A percentile compares a stretch with the other conserved stretches of the same genome.
These are phyloP conservation scores for Coemansia sp. DNA, from an alignment of 192 early-diverging fungal species.

Conservation along the genomic window DNA sequence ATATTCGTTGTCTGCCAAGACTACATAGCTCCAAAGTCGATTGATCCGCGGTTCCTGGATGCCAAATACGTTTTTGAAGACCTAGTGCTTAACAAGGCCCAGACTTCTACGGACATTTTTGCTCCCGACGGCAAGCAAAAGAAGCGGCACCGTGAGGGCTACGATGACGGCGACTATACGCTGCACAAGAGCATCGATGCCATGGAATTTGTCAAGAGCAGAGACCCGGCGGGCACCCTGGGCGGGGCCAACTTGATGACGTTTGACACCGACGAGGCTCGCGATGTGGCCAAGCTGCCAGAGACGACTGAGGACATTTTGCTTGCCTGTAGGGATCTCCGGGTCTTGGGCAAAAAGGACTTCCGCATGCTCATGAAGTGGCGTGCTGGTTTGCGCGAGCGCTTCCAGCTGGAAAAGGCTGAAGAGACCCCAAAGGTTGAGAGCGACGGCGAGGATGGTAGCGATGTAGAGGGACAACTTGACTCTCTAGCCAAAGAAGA, in stretches of 20 bases:
- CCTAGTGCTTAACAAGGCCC: constrained; percentile 62
- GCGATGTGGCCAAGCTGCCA: constrained; percentile 52
- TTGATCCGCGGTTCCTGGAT: constrained; percentile 92
- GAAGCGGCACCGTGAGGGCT: constrained; percentile 90
- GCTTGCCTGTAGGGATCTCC: constrained; percentile 80
- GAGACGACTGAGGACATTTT: constrained; percentile 82
- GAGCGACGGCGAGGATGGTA: constrained; percentile 39
- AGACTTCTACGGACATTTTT: constrained; percentile 72
- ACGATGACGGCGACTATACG: constrained; percentile 94
- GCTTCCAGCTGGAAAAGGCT: constrained; percentile 49
- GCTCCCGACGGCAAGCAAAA: constrained; percentile 84
- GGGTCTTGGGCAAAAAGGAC: constrained; percentile 90
- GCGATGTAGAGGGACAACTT: constrained; percentile 53
- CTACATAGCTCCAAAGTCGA: constrained; percentile 90
- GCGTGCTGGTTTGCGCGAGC: constrained; percentile 72
- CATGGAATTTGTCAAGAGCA: constrained; percentile 75
- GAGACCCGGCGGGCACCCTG: constrained; percentile 79
- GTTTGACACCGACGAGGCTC: constrained; percentile 73
- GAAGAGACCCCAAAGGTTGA: constrained; percentile 48
- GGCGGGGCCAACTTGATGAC: constrained; percentile 72
- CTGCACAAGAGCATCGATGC: constrained; percentile 72
- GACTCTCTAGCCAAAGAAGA: constrained; percentile 49
- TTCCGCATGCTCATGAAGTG: constrained; percentile 90
- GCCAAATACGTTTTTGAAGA: constrained; percentile 94
- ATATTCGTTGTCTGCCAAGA: constrained; percentile 98